phyloP scores from a whole-genome alignment of 2,329 filamentous ascomycete genomes.

The Cladophialophora exuberans region DNA sequence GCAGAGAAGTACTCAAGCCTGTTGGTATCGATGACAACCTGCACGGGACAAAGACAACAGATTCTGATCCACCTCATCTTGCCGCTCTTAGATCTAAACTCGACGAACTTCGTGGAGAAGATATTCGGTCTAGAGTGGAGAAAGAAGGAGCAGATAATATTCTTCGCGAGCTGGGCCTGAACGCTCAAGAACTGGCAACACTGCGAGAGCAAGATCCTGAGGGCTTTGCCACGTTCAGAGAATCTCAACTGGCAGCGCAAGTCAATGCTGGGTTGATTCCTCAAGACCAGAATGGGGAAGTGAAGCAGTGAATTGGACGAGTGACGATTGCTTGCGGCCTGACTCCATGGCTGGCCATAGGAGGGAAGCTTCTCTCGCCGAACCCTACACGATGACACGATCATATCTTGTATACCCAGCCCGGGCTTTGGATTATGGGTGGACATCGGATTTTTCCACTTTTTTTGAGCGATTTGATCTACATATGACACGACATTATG shows the following conservation, averaged over 20 bases:
- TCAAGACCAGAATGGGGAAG: not conserved
- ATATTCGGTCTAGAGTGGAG: conserved; percentile 45
- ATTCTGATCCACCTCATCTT: conserved; percentile 49
- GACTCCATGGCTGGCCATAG: too few relatives aligned
- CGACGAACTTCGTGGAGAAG: conserved; percentile 47
- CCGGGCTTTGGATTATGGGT: too few relatives aligned
- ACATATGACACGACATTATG: too few relatives aligned
- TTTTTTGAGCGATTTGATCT: too few relatives aligned
- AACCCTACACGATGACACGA: too few relatives aligned
- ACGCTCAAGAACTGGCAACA: conserved; percentile 49
- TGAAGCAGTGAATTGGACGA: not conserved
- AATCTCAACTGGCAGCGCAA: conserved; percentile 51
- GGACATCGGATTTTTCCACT: too few relatives aligned
- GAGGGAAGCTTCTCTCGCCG: too few relatives aligned
- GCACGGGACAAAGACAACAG: conserved; percentile 41
- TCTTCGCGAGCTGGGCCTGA: conserved; percentile 48
- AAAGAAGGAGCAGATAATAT: conserved; percentile 44
- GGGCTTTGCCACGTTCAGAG: conserved; percentile 48
- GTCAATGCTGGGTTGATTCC: conserved; percentile 24
- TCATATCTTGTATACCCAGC: too few relatives aligned
- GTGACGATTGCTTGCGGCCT: not conserved
- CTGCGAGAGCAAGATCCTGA: conserved; percentile 48
- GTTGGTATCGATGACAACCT: conserved; percentile 44
- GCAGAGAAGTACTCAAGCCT: conserved; percentile 63
- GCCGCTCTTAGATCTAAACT: conserved; percentile 48